These are phyloP conservation scores for Lipomyces yamadae DNA, from an alignment of 805 yeast genomes.

Conservation along the genomic window DNA sequence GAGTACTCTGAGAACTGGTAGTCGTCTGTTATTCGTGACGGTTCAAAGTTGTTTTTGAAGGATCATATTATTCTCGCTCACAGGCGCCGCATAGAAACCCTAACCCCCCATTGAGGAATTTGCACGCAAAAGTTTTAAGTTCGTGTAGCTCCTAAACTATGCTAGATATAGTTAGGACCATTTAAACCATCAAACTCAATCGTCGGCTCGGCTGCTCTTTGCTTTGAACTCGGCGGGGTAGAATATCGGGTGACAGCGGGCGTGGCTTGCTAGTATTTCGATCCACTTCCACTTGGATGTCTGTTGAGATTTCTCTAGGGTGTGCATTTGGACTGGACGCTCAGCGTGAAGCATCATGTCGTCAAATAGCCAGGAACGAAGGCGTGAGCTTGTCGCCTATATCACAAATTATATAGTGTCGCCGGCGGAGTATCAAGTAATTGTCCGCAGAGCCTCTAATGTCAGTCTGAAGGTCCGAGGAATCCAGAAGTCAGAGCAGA, in stretches of 20 bases:
- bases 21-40: background rate
- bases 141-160: too few species aligned
- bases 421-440: conserved; percentile 18
- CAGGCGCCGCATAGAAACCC: too few species aligned
- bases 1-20: background rate
- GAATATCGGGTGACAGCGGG: background rate
- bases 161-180: too few species aligned
- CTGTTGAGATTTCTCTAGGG: background rate
- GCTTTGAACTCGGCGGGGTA: background rate
- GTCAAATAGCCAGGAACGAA: background rate
- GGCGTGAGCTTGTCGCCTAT: conserved; percentile 15
- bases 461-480: background rate
- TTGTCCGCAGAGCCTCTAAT: conserved; percentile 4
- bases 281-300: background rate
- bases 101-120: too few species aligned
- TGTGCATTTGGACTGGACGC: background rate
- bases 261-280: background rate
- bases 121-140: too few species aligned
- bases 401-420: conserved; percentile 18
- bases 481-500: background rate
- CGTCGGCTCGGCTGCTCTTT: too few species aligned
- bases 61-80: too few species aligned
- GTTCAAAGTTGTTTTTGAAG: too few species aligned
- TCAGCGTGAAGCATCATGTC: background rate
- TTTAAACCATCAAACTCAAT: too few species aligned